phyloP scores from a whole-genome alignment of 2,329 filamentous ascomycete species.

The Thielaviopsis euricoi region DNA sequence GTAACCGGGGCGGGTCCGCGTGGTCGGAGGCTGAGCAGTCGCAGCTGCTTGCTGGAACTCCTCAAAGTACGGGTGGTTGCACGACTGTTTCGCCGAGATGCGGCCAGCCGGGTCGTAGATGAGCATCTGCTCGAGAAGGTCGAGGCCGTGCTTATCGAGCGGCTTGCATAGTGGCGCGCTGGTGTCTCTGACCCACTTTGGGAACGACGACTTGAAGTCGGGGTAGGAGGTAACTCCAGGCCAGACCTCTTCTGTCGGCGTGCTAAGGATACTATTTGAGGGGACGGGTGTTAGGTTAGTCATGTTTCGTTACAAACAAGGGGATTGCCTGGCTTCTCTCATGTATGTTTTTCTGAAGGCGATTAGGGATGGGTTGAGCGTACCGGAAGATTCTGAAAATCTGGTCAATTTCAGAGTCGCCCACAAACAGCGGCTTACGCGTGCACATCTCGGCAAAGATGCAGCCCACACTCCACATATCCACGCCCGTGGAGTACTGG shows the following conservation, averaged over 20 bases:
- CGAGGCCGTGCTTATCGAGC: conserved; percentile 55
- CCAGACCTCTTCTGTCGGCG: conserved; percentile 68
- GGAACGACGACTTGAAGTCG: conserved; percentile 84
- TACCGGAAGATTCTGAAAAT: conserved; percentile 48
- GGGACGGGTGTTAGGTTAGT: neutral
- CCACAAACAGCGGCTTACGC: conserved; percentile 78
- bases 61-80: conserved; percentile 68
- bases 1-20: neutral
- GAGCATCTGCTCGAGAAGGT: conserved; percentile 54
- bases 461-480: conserved; percentile 91
- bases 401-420: conserved; percentile 51
- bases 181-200: conserved; percentile 69
- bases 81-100: conserved; percentile 78
- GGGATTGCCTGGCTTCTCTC: too few relatives aligned
- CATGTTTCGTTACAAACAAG: neutral
- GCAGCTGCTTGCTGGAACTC: conserved; percentile 12
- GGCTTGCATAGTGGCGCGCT: conserved; percentile 49
- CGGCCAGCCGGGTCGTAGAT: conserved; percentile 77
- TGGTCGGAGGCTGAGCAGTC: neutral
- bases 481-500: conserved; percentile 84
- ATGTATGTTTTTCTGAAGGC: too few relatives aligned
- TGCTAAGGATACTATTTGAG: conserved; percentile 47
- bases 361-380: neutral
- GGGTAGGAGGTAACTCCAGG: conserved; percentile 88
- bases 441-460: conserved; percentile 97